Base-by-base conservation (phyloP, 2,329 filamentous ascomycete genomes). In the Trichophyton benhamiae region DNA sequence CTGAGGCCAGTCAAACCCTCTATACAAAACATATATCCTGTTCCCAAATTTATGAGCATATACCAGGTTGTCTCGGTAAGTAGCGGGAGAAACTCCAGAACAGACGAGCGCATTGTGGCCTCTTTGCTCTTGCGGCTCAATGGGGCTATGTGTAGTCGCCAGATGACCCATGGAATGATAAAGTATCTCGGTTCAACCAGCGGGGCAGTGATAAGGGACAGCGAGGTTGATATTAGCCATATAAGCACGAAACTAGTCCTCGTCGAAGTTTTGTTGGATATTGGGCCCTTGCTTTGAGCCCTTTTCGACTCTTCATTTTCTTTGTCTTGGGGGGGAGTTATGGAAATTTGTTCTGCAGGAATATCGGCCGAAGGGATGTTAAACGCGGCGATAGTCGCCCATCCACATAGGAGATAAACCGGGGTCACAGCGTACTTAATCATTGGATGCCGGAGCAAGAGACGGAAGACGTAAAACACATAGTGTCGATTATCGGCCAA, bases 401-500 rank as follows among this genome's bases (percentile, higher is more conserved):
- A 92, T 6, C 82, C 85, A 68, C 84, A 86, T 15, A 83, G 9
- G 1, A 87, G 80, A 73, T 99, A 97, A 0, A 87, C 76, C 0
- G 86, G 79, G 0, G 87, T 81, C 1, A 88, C 84, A 0, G 81
- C 73, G 67, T 90, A 91, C 41, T 86, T 86, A 59, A 89, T 74
- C 17, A 78, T 74, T 1, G 79, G 77, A 48, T 88, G 82, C 1
- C 87, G 82, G 42, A 97, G 86, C 4, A 87, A 86, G 68, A 91
- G 84, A 1, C 91, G 86, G 78, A 99, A 99, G 63, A 95, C 79
- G 76, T 99, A 99, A 74, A 99, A 99, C 72, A 95, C 87, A 77
- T 96, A 99, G 73, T 99, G 94, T 1, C 94, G 82, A 73, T 99
- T 99, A 74, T 99, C 94, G 38, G 94, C 94, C 0, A 97, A 82